phyloP scores from a whole-genome alignment of 2,329 filamentous ascomycete genomes.

The Phyllosticta citribraziliensis region DNA sequence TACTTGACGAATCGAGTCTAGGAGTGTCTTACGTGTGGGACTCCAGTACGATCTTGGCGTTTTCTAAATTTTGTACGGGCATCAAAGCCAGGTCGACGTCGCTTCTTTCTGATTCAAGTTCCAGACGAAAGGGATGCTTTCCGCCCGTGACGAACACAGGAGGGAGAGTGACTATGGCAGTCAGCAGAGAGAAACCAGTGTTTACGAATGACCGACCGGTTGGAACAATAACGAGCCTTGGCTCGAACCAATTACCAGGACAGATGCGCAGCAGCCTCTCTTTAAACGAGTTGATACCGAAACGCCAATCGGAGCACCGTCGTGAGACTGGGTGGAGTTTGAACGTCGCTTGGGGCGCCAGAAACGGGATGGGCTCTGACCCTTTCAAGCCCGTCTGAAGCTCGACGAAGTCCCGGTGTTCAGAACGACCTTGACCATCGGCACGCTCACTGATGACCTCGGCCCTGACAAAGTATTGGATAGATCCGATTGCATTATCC shows the following conservation, averaged over 20 bases:
- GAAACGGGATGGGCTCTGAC: background rate
- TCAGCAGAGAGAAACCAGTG: background rate
- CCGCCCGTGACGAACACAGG: background rate
- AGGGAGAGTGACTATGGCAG: background rate
- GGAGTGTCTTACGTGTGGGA: background rate
- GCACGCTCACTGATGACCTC: background rate
- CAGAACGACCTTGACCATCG: background rate
- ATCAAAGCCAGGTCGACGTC: background rate
- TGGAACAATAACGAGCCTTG: background rate
- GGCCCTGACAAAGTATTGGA: background rate
- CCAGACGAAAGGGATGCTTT: background rate
- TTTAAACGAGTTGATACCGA: background rate
- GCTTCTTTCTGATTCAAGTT: background rate
- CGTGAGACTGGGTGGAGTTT: background rate
- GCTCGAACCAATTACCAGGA: background rate
- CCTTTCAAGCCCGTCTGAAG: background rate
- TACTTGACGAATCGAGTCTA: background rate
- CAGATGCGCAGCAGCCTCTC: background rate
- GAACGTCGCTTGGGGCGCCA: background rate
- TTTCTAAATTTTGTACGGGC: background rate
- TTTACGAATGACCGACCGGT: background rate
- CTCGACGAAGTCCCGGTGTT: background rate
- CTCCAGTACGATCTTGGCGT: background rate
- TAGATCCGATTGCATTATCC: background rate
- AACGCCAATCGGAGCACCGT: background rate